Percentiles rank a stretch among this genome's conserved stretches.
phyloP scores from a whole-genome alignment of 345 rosid genomes.

The Populus euphratica region DNA sequence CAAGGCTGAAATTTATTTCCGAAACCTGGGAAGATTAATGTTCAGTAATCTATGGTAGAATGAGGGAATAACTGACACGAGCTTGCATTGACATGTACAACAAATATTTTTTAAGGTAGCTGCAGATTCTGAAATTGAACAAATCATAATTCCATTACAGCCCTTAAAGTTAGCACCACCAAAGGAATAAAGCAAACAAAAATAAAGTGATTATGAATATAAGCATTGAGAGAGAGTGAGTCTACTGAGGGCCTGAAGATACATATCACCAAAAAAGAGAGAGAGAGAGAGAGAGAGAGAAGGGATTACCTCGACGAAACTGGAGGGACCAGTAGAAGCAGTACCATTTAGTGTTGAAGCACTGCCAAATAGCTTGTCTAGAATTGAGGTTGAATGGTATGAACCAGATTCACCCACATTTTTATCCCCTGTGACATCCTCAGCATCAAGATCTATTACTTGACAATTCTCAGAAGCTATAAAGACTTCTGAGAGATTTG shows the following conservation, averaged over 20 bases:
- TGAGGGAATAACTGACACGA: not conserved
- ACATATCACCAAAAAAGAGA: not conserved
- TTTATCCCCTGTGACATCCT: conserved; percentile 32
- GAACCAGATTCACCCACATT: conserved; percentile 33
- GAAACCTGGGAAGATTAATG: not conserved
- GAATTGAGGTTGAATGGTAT: conserved; percentile 53
- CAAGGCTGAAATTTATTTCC: no score
- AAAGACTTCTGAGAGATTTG: conserved; percentile 38
- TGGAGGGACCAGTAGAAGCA: conserved; percentile 45
- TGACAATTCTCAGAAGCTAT: conserved; percentile 33
- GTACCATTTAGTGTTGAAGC: conserved; percentile 46
- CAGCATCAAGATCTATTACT: conserved; percentile 41
- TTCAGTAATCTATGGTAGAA: not conserved
- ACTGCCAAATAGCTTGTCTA: conserved; percentile 71
- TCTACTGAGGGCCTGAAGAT: no score
- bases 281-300: not conserved
- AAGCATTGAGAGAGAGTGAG: not conserved
- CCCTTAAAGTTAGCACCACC: not conserved
- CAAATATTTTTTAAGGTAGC: not conserved
- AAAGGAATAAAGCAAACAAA: not conserved
- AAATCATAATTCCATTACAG: not conserved
- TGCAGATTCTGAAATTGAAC: not conserved
- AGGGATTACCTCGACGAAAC: conserved; percentile 42
- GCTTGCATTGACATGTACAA: not conserved
- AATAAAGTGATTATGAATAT: not conserved